These are phyloP conservation scores for Spizellomyces punctatus DNA, from an alignment of 192 early-diverging fungal genomes.

Conservation along the genomic window DNA sequence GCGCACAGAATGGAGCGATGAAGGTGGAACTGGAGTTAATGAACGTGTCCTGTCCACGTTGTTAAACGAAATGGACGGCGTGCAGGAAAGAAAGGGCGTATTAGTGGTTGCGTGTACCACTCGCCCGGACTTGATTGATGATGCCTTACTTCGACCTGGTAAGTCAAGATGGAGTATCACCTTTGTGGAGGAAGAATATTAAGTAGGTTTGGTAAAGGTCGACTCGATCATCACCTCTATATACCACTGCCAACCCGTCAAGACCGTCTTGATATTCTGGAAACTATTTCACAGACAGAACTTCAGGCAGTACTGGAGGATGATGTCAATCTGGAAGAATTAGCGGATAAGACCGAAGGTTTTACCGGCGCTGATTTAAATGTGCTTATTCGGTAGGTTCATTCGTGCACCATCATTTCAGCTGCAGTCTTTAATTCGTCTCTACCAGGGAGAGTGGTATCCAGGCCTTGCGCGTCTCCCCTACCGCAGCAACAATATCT, in stretches of 20 bases:
- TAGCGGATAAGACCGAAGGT: slow-evolving; percentile 59
- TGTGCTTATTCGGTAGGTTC: slow-evolving; percentile 37
- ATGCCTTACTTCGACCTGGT: slow-evolving; percentile 80
- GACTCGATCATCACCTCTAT: slow-evolving; percentile 85
- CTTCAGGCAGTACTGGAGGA: not conserved
- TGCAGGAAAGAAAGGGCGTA: slow-evolving; percentile 77
- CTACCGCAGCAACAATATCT: slow-evolving; percentile 9
- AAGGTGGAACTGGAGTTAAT: slow-evolving; percentile 70
- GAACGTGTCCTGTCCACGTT: slow-evolving; percentile 87
- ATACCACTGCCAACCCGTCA: slow-evolving; percentile 46
- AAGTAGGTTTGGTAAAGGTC: slow-evolving; percentile 24
- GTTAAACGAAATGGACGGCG: slow-evolving; percentile 97
- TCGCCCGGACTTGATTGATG: slow-evolving; percentile 80
- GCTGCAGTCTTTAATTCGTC: not conserved
- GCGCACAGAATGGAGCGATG: slow-evolving; percentile 45
- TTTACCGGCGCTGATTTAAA: slow-evolving; percentile 70
- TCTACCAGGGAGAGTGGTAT: slow-evolving; percentile 34
- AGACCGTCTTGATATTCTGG: slow-evolving; percentile 69
- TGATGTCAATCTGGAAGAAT: slow-evolving; percentile 48
- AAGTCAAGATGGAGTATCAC: not conserved
- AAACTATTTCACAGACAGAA: not conserved
- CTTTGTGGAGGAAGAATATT: not conserved
- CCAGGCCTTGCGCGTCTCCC: slow-evolving; percentile 16
- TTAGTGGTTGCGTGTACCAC: slow-evolving; percentile 84
- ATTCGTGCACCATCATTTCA: not conserved